Conservation (phyloP, 1,284 basidiomycete genomes). For the Rhodotorula mucilaginosa region DNA sequence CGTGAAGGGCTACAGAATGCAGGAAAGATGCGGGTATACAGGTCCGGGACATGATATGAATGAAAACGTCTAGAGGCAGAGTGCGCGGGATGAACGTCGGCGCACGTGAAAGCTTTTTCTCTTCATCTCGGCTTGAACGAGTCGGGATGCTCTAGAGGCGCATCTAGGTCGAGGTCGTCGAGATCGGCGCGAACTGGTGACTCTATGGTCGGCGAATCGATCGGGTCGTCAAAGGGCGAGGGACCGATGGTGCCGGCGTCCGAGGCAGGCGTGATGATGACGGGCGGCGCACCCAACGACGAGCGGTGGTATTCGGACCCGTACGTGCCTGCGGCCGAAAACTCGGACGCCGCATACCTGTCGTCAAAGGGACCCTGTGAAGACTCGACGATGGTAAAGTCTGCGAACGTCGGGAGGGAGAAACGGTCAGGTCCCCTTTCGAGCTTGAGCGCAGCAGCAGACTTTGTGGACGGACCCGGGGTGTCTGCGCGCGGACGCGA, state of each 20-base stretch:
- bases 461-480: background rate
- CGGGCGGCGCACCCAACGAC: background rate
- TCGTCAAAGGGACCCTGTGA: background rate
- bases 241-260: background rate
- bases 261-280: background rate
- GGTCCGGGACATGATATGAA: background rate
- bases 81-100: no score
- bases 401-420: background rate
- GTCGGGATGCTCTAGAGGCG: background rate
- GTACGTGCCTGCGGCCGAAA: background rate
- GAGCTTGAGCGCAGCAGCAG: background rate
- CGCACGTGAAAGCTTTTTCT: background rate
- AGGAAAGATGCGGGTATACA: background rate
- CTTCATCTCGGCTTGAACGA: background rate
- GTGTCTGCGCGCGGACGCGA: background rate
- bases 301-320: background rate
- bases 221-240: background rate
- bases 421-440: background rate
- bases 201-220: background rate
- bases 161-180: background rate
- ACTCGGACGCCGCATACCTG: background rate
- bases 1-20: no score
- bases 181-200: background rate
- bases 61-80: no score
- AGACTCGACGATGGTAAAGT: background rate